Base-by-base conservation (phyloP, 2,329 filamentous ascomycete genomes). In the Kalmusia sp. region DNA sequence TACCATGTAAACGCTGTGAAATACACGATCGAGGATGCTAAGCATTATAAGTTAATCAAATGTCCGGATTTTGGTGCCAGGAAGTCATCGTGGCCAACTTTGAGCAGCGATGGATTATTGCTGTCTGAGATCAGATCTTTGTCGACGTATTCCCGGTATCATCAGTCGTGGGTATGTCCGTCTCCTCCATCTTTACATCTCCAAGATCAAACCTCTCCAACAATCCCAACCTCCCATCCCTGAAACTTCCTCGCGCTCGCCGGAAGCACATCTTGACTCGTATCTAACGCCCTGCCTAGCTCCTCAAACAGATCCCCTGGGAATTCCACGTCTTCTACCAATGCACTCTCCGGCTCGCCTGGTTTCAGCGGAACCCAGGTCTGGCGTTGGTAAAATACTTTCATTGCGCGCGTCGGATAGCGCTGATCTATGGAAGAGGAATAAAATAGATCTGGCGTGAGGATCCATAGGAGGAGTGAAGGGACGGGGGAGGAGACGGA, bases 221-320 rank as follows among this genome's bases (percentile, higher is more conserved):
- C 15, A 91, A 68, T n/a, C 2, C 86, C 87, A 4, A 91, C 85
- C 22, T 81, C 80, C 88, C 88, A 92, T n/a, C 81, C 83, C 65
- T 84, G 79, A 59, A 90, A 89, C 24, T 63, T 74, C 51, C 84
- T 79, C 54, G 87, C 84, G 7, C 76, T 76, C 0, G 60, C 67
- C 1, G 88, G 88, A 7, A 91, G 67, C 14, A 85, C 65, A 3
- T 56, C 35, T 30, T 79, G 83, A 58, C 82, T 86, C 6, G 64
- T 65, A 9, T 75, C 66, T 22, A 92, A 72, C 8, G 70, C 73
- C 5, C 63, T 56, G 1, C 70, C 60, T 6, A 87, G 70, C 25
- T 75, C 74, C 4, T 68, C 52, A 24, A 87, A 83, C 4, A 84
- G 78, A 4, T 77, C 73, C 1, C 55, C 57, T 0, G 87, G 84